These are phyloP conservation scores for Sphagnum contortum DNA, from an alignment of 225 moss, liverwort and hornwort species.

Conservation along the genomic window DNA sequence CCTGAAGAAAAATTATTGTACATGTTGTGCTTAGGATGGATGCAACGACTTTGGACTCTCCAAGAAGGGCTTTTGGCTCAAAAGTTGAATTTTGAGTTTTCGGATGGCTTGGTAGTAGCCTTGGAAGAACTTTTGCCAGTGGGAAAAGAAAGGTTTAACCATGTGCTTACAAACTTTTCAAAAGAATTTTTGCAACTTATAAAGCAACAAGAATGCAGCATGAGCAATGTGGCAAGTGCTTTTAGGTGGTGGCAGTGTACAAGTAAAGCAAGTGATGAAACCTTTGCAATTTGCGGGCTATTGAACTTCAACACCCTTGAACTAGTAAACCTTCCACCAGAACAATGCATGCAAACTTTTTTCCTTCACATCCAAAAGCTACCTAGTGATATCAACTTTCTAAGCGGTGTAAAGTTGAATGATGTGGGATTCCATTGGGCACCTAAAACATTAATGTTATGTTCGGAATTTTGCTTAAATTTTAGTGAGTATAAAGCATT, in stretches of 20 bases:
- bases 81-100: constrained; percentile 5
- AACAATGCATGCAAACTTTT: background rate
- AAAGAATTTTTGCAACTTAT: background rate
- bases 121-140: constrained; percentile 2
- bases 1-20: constrained; percentile 1
- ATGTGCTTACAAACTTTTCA: background rate
- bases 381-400: too few relatives aligned
- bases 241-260: background rate
- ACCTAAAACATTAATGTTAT: too few relatives aligned
- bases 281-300: background rate
- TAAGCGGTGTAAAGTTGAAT: too few relatives aligned
- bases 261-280: constrained; percentile 1
- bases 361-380: too few relatives aligned
- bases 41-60: constrained; percentile 10
- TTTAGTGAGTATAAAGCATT: too few relatives aligned
- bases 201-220: background rate
- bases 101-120: constrained; percentile 5
- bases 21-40: constrained; percentile 1
- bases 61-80: constrained; percentile 6
- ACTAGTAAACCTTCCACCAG: background rate
- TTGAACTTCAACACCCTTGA: constrained; percentile 3
- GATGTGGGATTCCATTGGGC: too few relatives aligned
- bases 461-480: too few relatives aligned
- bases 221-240: background rate
- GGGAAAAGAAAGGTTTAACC: background rate